A percentile compares a stretch with the other conserved stretches of the same genome.
Conservation (phyloP, 192 early-diverging fungal species). For the Umbelopsis sp. region DNA sequence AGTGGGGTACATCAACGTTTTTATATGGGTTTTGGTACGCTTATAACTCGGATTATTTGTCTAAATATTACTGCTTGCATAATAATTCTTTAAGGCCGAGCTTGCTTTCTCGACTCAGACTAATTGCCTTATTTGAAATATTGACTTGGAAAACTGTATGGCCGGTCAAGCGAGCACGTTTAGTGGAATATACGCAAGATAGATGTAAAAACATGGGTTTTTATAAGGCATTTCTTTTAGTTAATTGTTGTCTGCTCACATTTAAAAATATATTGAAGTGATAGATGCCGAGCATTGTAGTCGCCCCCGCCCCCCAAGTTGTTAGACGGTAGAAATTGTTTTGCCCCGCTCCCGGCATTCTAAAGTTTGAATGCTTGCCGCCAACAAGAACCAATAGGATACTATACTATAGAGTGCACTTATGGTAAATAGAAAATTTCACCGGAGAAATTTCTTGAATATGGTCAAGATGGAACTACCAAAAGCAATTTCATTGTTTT, state of each 20-base stretch:
- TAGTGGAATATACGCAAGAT: too few species aligned
- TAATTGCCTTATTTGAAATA: neutral
- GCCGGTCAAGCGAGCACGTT: too few species aligned
- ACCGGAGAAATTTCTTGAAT: neutral
- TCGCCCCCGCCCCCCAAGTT: too few species aligned
- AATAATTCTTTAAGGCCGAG: slow-evolving; percentile 1
- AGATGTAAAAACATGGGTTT: too few species aligned
- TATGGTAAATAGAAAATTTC: neutral
- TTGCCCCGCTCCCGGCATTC: neutral
- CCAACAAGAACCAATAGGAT: neutral
- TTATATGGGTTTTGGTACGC: neutral
- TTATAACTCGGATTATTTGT: neutral
- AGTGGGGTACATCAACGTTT: neutral
- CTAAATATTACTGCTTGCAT: neutral
- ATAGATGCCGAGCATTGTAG: too few species aligned
- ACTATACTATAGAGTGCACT: neutral
- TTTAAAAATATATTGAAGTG: too few species aligned
- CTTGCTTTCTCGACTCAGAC: neutral
- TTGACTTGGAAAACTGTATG: too few species aligned
- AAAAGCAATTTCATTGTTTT: neutral
- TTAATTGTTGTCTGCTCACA: too few species aligned
- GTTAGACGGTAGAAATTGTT: too few species aligned
- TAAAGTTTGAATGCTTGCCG: neutral
- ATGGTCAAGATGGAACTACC: neutral
- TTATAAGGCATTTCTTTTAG: too few species aligned